Conservation (phyloP, 2,329 filamentous ascomycete species). For the Triangularia setosa region DNA sequence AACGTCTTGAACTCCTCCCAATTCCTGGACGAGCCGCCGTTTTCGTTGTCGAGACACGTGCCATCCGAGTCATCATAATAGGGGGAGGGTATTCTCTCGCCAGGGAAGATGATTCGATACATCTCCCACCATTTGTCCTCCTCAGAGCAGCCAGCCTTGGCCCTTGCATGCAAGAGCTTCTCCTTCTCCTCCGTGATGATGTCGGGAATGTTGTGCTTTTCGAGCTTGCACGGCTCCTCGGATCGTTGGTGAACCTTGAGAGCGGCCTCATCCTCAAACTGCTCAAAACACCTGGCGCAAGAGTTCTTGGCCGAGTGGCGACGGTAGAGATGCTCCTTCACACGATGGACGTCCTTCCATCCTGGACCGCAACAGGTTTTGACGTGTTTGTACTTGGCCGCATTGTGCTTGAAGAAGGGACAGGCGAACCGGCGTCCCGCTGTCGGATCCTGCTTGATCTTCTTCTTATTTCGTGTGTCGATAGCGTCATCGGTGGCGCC, state of each 20-base stretch:
- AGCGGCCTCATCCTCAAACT: conserved; percentile 23
- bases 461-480: conserved; percentile 15
- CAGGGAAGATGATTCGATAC: conserved; percentile 26
- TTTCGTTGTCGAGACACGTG: conserved; percentile 14
- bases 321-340: conserved; percentile 31
- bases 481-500: background rate
- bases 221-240: conserved; percentile 37
- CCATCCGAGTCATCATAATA: conserved; percentile 29
- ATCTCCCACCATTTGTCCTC: conserved; percentile 27
- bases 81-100: conserved; percentile 21
- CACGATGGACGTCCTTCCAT: conserved; percentile 24
- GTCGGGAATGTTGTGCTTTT: conserved; percentile 41
- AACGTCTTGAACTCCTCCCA: conserved; percentile 20
- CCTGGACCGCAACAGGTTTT: conserved; percentile 28
- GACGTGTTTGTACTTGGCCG: conserved; percentile 19
- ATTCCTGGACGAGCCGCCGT: background rate
- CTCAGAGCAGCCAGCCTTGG: conserved; percentile 19
- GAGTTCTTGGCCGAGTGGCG: conserved; percentile 25
- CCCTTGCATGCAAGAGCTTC: conserved; percentile 22
- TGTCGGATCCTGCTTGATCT: conserved; percentile 13
- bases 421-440: conserved; percentile 22
- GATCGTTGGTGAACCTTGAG: conserved; percentile 27
- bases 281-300: conserved; percentile 28
- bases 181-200: conserved; percentile 45
- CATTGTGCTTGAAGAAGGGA: conserved; percentile 27